These are phyloP conservation scores for Phoma herbarum DNA, from an alignment of 2,329 filamentous ascomycete species.

Conservation along the genomic window DNA sequence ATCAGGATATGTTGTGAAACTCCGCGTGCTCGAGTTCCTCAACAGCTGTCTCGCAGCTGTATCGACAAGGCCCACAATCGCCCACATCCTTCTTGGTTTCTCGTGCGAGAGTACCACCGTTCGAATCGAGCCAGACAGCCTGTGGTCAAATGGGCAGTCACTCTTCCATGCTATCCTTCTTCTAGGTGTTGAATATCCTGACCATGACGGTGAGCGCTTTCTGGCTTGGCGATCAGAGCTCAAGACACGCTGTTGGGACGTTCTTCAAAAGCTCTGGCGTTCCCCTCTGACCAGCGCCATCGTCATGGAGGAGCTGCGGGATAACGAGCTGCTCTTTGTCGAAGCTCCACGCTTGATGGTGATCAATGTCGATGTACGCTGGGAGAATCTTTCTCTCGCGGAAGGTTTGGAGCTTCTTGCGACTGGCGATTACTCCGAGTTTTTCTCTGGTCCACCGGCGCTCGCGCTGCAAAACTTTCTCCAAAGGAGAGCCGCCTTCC, in stretches of 20 bases:
- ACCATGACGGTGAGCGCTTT: slow-evolving; percentile 59
- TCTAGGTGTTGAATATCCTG: slow-evolving; percentile 74
- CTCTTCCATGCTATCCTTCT: slow-evolving; percentile 84
- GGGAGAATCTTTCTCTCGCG: slow-evolving; percentile 73
- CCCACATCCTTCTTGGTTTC: slow-evolving; percentile 90
- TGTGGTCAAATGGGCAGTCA: slow-evolving; percentile 76
- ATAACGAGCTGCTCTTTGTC: slow-evolving; percentile 80
- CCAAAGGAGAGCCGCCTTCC: slow-evolving; percentile 75
- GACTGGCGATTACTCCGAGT: slow-evolving; percentile 59
- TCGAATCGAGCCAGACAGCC: slow-evolving; percentile 70
- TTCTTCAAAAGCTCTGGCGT: slow-evolving; percentile 83
- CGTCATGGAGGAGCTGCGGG: slow-evolving; percentile 80
- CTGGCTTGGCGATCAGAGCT: slow-evolving; percentile 54
- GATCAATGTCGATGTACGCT: slow-evolving; percentile 73
- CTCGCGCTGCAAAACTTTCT: slow-evolving; percentile 80
- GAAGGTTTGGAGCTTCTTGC: slow-evolving; percentile 49
- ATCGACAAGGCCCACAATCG: slow-evolving; percentile 82
- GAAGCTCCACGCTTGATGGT: slow-evolving; percentile 76
- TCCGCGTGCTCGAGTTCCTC: slow-evolving; percentile 85
- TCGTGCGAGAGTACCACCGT: slow-evolving; percentile 76
- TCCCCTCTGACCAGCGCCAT: slow-evolving; percentile 79
- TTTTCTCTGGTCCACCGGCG: slow-evolving; percentile 74
- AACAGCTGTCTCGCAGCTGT: slow-evolving; percentile 79
- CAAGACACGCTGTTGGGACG: slow-evolving; percentile 59
- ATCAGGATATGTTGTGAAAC: slow-evolving; percentile 80